phyloP scores from a whole-genome alignment of 2,329 filamentous ascomycete genomes.

The Fusarium liriodendri region DNA sequence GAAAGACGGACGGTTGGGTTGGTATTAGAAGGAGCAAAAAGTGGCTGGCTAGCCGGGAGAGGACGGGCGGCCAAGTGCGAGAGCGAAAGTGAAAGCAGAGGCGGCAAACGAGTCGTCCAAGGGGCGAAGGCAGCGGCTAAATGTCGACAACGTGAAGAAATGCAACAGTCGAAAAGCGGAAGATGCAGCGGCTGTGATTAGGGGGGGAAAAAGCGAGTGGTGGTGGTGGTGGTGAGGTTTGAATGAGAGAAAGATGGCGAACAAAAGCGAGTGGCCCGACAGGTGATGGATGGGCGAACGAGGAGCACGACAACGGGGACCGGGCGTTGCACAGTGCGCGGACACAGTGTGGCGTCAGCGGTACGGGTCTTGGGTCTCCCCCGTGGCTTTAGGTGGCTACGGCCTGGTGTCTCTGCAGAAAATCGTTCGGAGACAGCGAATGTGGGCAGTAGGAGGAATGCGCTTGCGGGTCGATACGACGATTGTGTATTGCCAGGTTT shows the following conservation, averaged over 20 bases:
- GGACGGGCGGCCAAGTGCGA: constrained; percentile 35
- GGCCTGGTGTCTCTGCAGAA: constrained; percentile 34
- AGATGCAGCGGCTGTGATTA: constrained; percentile 32
- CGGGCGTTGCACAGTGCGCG: constrained; percentile 40
- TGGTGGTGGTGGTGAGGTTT: constrained; percentile 44
- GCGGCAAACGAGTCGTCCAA: constrained; percentile 21
- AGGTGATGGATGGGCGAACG: constrained; percentile 29
- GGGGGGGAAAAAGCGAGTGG: constrained; percentile 31
- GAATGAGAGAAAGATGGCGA: constrained; percentile 37
- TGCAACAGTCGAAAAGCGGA: constrained; percentile 27
- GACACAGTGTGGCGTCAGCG: constrained; percentile 25
- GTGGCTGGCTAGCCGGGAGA: constrained; percentile 42
- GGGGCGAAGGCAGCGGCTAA: constrained; percentile 26
- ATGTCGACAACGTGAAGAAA: constrained; percentile 34
- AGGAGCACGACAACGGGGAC: constrained; percentile 21
- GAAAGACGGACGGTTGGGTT: constrained; percentile 26
- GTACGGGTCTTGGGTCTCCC: constrained; percentile 8
- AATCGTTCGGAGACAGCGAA: constrained; percentile 10
- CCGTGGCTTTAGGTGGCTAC: constrained; percentile 32
- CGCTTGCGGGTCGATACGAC: constrained; percentile 17
- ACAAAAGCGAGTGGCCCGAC: constrained; percentile 34
- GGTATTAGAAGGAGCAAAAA: constrained; percentile 40
- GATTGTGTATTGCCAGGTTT: neutral
- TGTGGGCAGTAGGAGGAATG: constrained; percentile 26
- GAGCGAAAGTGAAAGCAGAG: constrained; percentile 33